A percentile compares a stretch with the other conserved stretches of the same genome.
Conservation (phyloP, 108 stramenopile genomes). For the Cylindrotheca closterium region DNA sequence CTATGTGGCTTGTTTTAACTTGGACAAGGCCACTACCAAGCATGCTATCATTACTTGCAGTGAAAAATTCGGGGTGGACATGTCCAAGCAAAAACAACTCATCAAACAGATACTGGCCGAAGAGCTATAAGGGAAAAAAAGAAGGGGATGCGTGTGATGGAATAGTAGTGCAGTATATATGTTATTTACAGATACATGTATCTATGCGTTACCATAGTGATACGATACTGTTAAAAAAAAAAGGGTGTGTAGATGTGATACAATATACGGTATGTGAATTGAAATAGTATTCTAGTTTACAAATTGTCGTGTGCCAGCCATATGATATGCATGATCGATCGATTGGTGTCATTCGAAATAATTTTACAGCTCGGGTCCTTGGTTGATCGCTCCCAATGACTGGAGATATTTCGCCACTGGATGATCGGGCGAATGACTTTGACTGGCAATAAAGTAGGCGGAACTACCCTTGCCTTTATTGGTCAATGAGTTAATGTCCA, state of each 20-base stretch:
- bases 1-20: slow-evolving; percentile 40
- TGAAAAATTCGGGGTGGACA: slow-evolving; percentile 45
- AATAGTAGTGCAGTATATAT: too few relatives aligned
- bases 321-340: too few relatives aligned
- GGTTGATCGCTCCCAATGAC: slow-evolving; percentile 43
- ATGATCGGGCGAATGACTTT: slow-evolving; percentile 23
- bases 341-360: too few relatives aligned
- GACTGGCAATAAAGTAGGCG: slow-evolving; percentile 33
- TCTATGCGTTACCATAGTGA: too few relatives aligned
- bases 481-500: slow-evolving; percentile 46
- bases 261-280: too few relatives aligned
- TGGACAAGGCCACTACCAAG: slow-evolving; percentile 46
- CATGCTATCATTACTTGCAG: slow-evolving; percentile 41
- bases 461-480: slow-evolving; percentile 31
- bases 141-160: too few relatives aligned
- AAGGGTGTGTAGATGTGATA: too few relatives aligned
- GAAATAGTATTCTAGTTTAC: too few relatives aligned
- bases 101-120: slow-evolving; percentile 42
- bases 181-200: too few relatives aligned
- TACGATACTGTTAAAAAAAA: too few relatives aligned
- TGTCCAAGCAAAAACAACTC: slow-evolving; percentile 24
- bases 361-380: slow-evolving; percentile 57
- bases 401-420: slow-evolving; percentile 35
- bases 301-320: too few relatives aligned
- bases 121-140: slow-evolving; percentile 30